A percentile compares a stretch with the other conserved stretches of the same genome.
phyloP scores from a whole-genome alignment of 495 filamentous ascomycete species.

The Corynascus novoguineensis region DNA sequence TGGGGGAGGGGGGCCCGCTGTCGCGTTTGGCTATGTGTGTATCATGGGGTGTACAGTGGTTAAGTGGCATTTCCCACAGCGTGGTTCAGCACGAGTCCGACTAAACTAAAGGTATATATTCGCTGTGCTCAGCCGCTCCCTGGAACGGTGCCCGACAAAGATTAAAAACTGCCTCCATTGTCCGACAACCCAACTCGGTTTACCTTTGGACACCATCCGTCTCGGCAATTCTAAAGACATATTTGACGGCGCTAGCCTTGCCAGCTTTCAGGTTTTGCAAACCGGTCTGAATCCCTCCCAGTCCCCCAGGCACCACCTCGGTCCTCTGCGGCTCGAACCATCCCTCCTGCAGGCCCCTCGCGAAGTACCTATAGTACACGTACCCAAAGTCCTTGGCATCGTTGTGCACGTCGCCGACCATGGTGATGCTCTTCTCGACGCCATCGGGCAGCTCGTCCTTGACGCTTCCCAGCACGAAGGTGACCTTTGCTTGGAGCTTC shows the following conservation, averaged over 20 bases:
- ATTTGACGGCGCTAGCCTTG: constrained; percentile 62
- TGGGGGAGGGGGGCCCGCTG: no score
- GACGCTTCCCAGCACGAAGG: constrained; percentile 46
- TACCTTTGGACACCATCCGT: constrained; percentile 40
- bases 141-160: no score
- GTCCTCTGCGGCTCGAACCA: constrained; percentile 59
- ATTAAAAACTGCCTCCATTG: background rate
- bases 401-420: constrained; percentile 49
- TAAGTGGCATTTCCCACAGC: background rate
- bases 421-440: constrained; percentile 32
- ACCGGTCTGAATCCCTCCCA: constrained; percentile 53
- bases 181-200: background rate
- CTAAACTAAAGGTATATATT: background rate
- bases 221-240: constrained; percentile 62
- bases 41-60: background rate
- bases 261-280: constrained; percentile 54
- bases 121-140: no score
- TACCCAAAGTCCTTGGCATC: constrained; percentile 53
- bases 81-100: background rate
- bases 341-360: constrained; percentile 47
- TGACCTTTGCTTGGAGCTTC: constrained; percentile 40
- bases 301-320: constrained; percentile 55
- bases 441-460: constrained; percentile 32
- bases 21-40: constrained; percentile 8
- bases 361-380: constrained; percentile 51